Conservation (phyloP, 2,329 filamentous ascomycete species). For the Botrytis tulipae region DNA sequence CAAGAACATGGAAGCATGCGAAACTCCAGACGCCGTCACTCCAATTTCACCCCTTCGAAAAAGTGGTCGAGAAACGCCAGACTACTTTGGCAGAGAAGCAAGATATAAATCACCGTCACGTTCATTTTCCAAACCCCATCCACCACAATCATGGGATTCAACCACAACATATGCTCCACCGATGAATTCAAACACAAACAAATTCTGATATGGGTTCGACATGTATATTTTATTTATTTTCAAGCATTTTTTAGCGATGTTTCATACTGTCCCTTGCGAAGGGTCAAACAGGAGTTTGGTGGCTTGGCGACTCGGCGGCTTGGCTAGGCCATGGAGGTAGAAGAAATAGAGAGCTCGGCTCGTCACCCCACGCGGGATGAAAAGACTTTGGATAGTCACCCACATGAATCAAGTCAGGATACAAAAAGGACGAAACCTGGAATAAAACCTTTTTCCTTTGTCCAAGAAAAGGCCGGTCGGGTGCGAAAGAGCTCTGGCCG, state of each 20-base stretch:
- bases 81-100: slow-evolving; percentile 45
- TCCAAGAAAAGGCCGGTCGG: background rate
- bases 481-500: background rate
- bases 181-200: slow-evolving; percentile 38
- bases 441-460: background rate
- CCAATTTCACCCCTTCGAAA: slow-evolving; percentile 33
- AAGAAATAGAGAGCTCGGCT: background rate
- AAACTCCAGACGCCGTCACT: slow-evolving; percentile 22
- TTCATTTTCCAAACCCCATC: slow-evolving; percentile 49
- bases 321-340: background rate
- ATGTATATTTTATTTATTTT: background rate
- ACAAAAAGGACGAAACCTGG: background rate
- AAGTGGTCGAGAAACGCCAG: slow-evolving; percentile 37
- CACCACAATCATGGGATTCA: slow-evolving; percentile 39
- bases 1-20: slow-evolving; percentile 36
- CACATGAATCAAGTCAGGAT: background rate
- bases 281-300: slow-evolving; percentile 1
- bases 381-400: background rate
- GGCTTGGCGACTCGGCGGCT: background rate
- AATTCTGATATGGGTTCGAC: slow-evolving; percentile 28
- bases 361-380: background rate
- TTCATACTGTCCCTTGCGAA: background rate
- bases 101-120: slow-evolving; percentile 47
- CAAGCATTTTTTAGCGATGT: slow-evolving; percentile 6
- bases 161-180: slow-evolving; percentile 30